Percentiles rank a stretch among this genome's conserved stretches.
These are phyloP conservation scores for Spathaspora gorwiae DNA, from an alignment of 805 yeast genomes.

Conservation along the genomic window DNA sequence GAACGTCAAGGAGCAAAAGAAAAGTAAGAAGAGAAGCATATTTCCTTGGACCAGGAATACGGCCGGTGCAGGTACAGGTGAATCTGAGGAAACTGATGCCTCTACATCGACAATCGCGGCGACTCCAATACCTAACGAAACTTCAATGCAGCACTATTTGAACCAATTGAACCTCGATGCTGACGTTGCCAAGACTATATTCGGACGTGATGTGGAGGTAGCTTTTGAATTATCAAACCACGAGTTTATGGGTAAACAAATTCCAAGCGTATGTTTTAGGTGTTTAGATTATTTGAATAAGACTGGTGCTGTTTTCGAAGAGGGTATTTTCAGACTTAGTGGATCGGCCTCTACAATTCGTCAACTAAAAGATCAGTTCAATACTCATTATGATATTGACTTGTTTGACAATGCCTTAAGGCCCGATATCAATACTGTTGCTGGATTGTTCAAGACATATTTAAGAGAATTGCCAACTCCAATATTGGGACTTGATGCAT, in stretches of 20 bases:
- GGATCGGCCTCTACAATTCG: constrained; percentile 81
- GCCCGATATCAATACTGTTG: constrained; percentile 79
- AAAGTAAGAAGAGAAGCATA: constrained; percentile 51
- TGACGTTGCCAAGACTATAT: constrained; percentile 40
- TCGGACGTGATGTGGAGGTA: constrained; percentile 59
- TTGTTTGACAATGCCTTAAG: constrained; percentile 41
- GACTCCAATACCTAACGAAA: constrained; percentile 7
- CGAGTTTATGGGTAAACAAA: constrained; percentile 37
- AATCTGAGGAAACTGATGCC: not conserved
- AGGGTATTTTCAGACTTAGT: constrained; percentile 86
- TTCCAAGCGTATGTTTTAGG: constrained; percentile 75
- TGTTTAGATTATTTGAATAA: constrained; percentile 65
- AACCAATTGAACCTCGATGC: constrained; percentile 33
- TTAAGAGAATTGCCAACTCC: constrained; percentile 71
- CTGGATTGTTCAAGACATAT: constrained; percentile 80
- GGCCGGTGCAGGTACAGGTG: not conserved
- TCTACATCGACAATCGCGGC: not conserved
- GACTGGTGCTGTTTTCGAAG: constrained; percentile 73
- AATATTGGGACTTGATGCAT: constrained; percentile 54
- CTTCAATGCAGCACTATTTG: constrained; percentile 25
- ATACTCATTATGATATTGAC: constrained; percentile 64
- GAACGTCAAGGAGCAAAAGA: constrained; percentile 31
- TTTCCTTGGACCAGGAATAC: constrained; percentile 43
- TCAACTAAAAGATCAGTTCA: constrained; percentile 64
- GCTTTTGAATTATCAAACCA: constrained; percentile 52